Conservation (phyloP, 1,284 basidiomycete species). For the Cutaneotrichosporon mucoides region DNA sequence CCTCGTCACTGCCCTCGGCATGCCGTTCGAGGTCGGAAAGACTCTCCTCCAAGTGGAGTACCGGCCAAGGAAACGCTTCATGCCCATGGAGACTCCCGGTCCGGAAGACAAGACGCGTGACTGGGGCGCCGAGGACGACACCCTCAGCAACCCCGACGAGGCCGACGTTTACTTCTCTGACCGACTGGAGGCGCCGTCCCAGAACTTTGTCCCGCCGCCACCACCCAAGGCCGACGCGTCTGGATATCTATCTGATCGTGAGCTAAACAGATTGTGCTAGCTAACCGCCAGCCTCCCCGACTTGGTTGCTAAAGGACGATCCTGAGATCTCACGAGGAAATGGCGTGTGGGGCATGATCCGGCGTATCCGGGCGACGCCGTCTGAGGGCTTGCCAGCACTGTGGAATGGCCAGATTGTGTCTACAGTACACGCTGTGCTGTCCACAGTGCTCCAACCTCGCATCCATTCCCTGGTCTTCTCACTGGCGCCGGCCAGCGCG, state of each 20-base stretch:
- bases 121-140: slow-evolving; percentile 37
- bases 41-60: slow-evolving; percentile 95
- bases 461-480: slow-evolving; percentile 63
- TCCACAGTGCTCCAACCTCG: slow-evolving; percentile 45
- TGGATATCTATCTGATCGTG: slow-evolving; percentile 57
- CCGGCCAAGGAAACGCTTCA: slow-evolving; percentile 65
- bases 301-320: slow-evolving; percentile 46
- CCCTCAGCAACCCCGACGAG: slow-evolving; percentile 50
- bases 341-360: slow-evolving; percentile 95
- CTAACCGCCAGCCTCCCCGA: slow-evolving; percentile 19
- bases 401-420: slow-evolving; percentile 72
- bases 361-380: slow-evolving; percentile 72
- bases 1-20: slow-evolving; percentile 76
- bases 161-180: slow-evolving; percentile 56
- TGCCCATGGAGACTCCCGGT: slow-evolving; percentile 27
- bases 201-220: slow-evolving; percentile 30
- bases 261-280: slow-evolving; percentile 12
- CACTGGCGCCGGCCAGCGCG: slow-evolving; percentile 45
- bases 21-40: slow-evolving; percentile 98
- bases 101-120: slow-evolving; percentile 32
- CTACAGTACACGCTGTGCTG: slow-evolving; percentile 42
- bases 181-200: slow-evolving; percentile 33
- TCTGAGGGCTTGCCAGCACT: slow-evolving; percentile 80
- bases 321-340: slow-evolving; percentile 50
- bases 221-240: slow-evolving; percentile 58